A percentile compares a stretch with the other conserved stretches of the same genome.
These are phyloP conservation scores for Naganishia randhawae DNA, from an alignment of 768 basidiomycete genomes.

Conservation along the genomic window DNA sequence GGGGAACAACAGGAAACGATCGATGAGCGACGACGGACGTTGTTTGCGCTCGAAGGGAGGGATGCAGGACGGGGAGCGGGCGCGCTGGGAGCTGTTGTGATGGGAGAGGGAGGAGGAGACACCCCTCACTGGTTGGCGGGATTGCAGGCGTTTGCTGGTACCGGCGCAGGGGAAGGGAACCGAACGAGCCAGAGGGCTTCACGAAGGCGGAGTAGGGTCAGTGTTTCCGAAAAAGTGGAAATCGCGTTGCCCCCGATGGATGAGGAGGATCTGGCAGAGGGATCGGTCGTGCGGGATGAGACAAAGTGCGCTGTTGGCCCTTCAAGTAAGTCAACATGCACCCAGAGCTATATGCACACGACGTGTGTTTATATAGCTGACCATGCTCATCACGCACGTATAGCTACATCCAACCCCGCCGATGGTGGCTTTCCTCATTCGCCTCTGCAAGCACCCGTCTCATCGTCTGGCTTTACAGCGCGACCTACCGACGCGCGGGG, in stretches of 20 bases:
- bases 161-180: not conserved
- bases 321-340: not conserved
- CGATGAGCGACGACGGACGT: not conserved
- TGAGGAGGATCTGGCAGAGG: not conserved
- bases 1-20: not conserved
- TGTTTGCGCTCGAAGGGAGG: slow-evolving; percentile 11
- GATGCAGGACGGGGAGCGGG: too few species aligned
- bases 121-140: not conserved
- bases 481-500: not conserved
- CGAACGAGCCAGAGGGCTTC: not conserved
- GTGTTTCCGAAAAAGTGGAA: slow-evolving; percentile 10
- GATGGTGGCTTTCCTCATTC: not conserved
- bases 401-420: not conserved
- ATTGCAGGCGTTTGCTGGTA: not conserved
- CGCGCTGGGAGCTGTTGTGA: too few species aligned
- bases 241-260: slow-evolving; percentile 11
- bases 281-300: not conserved
- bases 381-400: not conserved
- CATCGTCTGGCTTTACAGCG: not conserved
- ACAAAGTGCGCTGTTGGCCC: too few species aligned
- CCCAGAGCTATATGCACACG: too few species aligned
- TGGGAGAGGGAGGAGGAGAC: not conserved
- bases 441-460: not conserved
- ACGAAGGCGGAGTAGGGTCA: slow-evolving; percentile 6
- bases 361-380: not conserved